Evolutionary conservation across 2,329 filamentous ascomycete genomes (phyloP), one percentile per base, ranked within the genome.

Genomic region (Ampelomyces quisqualis): DNA sequence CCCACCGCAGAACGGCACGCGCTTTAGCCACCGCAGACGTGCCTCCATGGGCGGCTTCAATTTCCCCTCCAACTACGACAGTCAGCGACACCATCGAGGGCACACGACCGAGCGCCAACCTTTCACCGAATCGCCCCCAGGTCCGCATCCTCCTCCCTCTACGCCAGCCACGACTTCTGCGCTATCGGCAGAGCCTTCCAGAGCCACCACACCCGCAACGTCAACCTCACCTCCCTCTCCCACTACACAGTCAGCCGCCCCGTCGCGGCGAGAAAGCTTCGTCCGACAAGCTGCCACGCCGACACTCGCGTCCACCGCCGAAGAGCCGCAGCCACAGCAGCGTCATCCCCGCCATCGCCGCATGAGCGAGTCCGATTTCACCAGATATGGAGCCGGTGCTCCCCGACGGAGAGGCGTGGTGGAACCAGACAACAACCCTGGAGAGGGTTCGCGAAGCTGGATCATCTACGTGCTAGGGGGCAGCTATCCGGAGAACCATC

Each of bases 391-490:
- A 3, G 78, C 81, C 21, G 81, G 81, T 33, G 77, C 81, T 17
- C 76, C 80, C 8, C 73, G 82, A 22, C 74, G 81, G 29, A 83
- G 84, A 58, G 81, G 82, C 14, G 77, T 85, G 13, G 81, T 85
- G 7, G 74, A 76, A 52, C 74, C 73, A 2, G 73, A 75, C 49
- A 68, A 74, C 46, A 78, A 80, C 46, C 79, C 81, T 15, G 75
- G 80, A 41, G 70, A 73, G 35, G 72, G 74, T 31, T 80, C 79
- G 39, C 72, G 82, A 51, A 86, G 81, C 64, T 86, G 82, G 82
- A 77, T 86, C 55, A 85, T 86, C 38, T 86, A 86, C 58, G 82
- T 86, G 7, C 77, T 86, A 36, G 82, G 82, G 30, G 83, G 82
- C 28, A 85, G 82, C 51, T 79, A 85, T 38, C 82, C 83, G 2